Evolutionary conservation across 2,329 filamentous ascomycete species (phyloP).

Genomic region (Elsinoe australis): DNA sequence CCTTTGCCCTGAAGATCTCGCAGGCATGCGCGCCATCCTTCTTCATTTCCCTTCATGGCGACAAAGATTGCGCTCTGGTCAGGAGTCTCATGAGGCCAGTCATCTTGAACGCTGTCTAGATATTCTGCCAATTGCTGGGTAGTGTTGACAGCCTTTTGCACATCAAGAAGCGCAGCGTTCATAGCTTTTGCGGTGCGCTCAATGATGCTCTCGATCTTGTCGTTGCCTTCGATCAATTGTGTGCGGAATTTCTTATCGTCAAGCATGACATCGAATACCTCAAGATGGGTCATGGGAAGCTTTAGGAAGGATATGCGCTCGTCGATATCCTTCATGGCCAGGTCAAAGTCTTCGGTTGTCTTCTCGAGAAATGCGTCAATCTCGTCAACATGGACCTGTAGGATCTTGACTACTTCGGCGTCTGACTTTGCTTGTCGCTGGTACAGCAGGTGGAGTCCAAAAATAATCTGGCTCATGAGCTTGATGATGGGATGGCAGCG

Average conservation of each 20-base stretch:
- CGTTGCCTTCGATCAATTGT: constrained; percentile 78
- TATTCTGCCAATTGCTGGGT: constrained; percentile 72
- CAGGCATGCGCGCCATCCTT: constrained; percentile 81
- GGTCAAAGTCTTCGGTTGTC: constrained; percentile 73
- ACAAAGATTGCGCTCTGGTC: constrained; percentile 68
- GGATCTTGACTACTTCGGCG: constrained; percentile 75
- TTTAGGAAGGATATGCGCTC: constrained; percentile 73
- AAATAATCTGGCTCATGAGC: constrained; percentile 83
- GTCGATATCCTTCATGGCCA: constrained; percentile 69
- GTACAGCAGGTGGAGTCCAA: constrained; percentile 82
- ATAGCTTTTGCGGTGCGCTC: constrained; percentile 68
- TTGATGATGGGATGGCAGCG: constrained; percentile 83
- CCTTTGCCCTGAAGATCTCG: constrained; percentile 66
- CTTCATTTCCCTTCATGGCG: constrained; percentile 87
- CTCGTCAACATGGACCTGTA: constrained; percentile 89
- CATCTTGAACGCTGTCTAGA: constrained; percentile 57
- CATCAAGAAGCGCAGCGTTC: constrained; percentile 69
- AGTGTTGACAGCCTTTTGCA: constrained; percentile 67
- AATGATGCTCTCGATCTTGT: constrained; percentile 83
- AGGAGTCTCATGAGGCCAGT: constrained; percentile 49
- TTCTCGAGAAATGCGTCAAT: constrained; percentile 85
- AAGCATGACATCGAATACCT: constrained; percentile 79
- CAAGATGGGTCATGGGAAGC: constrained; percentile 73
- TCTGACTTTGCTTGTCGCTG: constrained; percentile 83
- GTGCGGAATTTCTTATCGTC: constrained; percentile 74